These are phyloP conservation scores for Corylus heterophylla DNA, from an alignment of 306 rosid species.

Conservation along the genomic window DNA sequence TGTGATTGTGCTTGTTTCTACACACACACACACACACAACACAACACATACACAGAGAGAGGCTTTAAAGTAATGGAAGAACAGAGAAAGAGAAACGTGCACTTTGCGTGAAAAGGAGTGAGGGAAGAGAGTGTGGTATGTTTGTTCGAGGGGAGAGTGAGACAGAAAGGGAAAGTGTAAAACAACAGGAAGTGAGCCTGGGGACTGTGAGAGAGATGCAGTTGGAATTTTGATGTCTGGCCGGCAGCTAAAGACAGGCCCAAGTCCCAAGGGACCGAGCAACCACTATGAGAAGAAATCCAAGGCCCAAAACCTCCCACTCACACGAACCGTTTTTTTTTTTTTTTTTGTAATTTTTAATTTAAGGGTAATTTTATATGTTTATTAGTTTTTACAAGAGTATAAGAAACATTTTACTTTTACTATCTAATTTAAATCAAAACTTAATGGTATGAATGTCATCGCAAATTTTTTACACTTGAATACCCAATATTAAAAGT, in stretches of 20 bases:
- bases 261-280: background rate
- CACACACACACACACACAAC: too few relatives aligned
- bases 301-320: background rate
- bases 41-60: background rate
- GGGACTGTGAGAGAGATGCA: background rate
- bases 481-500: too few relatives aligned
- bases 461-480: too few relatives aligned
- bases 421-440: too few relatives aligned
- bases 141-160: background rate
- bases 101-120: conserved; percentile 38
- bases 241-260: background rate
- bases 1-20: conserved; percentile 4
- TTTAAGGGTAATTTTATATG: too few relatives aligned
- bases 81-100: conserved; percentile 26
- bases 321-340: too few relatives aligned
- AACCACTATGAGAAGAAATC: background rate
- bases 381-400: too few relatives aligned
- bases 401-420: too few relatives aligned
- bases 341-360: too few relatives aligned
- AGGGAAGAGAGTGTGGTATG: conserved; percentile 1
- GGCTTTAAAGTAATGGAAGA: background rate
- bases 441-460: too few relatives aligned
- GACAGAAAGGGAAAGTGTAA: conserved; percentile 12
- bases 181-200: conserved; percentile 17
- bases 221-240: conserved; percentile 6